Percentiles rank a stretch among this genome's conserved stretches.
Conservation (phyloP, 495 filamentous ascomycete species). For the Cercophora scortea region DNA sequence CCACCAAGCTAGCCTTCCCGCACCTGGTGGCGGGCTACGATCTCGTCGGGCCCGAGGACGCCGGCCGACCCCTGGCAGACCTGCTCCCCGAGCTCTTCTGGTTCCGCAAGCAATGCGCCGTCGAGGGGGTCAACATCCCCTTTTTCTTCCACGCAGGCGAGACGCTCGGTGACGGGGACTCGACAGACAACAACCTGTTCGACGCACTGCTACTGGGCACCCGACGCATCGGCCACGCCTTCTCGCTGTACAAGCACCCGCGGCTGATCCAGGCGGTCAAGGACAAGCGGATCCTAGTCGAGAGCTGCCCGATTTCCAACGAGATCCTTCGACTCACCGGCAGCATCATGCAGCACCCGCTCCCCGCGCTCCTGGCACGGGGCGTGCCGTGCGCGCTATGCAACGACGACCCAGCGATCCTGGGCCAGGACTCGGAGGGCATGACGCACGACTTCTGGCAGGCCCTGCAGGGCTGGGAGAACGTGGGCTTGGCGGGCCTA, state of each 20-base stretch:
- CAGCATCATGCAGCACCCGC: constrained; percentile 68
- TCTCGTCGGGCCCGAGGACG: constrained; percentile 77
- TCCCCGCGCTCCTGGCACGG: constrained; percentile 76
- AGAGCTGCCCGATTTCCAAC: constrained; percentile 81
- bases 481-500: constrained; percentile 71
- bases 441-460: constrained; percentile 92
- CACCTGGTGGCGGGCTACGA: constrained; percentile 81
- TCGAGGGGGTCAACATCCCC: constrained; percentile 77
- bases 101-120: constrained; percentile 78
- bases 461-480: constrained; percentile 77
- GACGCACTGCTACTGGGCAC: constrained; percentile 85
- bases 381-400: constrained; percentile 70
- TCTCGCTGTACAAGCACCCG: constrained; percentile 85
- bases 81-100: constrained; percentile 80
- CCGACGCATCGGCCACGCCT: constrained; percentile 80
- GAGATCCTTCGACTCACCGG: constrained; percentile 62
- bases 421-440: constrained; percentile 67
- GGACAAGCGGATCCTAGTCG: constrained; percentile 78
- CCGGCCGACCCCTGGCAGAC: constrained; percentile 64
- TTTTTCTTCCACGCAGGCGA: constrained; percentile 96
- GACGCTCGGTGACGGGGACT: constrained; percentile 66
- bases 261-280: constrained; percentile 80
- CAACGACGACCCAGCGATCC: constrained; percentile 80
- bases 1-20: constrained; percentile 69
- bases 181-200: constrained; percentile 77